phyloP scores from a whole-genome alignment of 108 stramenopile genomes.

The Skeletonema grethae region DNA sequence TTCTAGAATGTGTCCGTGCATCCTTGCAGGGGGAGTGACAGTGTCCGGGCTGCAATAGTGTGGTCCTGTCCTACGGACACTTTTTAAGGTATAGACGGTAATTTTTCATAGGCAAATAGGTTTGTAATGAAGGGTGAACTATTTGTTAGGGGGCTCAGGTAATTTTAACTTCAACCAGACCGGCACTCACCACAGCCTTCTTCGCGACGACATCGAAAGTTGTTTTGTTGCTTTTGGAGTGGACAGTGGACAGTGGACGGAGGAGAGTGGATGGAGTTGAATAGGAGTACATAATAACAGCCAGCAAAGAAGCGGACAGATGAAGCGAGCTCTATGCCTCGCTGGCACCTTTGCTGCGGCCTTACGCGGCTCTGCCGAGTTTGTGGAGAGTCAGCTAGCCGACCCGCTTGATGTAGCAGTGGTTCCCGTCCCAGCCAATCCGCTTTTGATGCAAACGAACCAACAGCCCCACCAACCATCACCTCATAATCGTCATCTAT shows the following conservation, averaged over 20 bases:
- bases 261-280: no score
- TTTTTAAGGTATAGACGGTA: no score
- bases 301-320: not conserved
- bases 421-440: not conserved
- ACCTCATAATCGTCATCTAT: not conserved
- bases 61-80: no score
- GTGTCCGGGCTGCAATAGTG: no score
- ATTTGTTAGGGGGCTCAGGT: not conserved
- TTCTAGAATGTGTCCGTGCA: no score
- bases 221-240: no score
- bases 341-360: constrained; percentile 2
- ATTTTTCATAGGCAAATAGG: not conserved
- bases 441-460: not conserved
- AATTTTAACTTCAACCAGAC: not conserved
- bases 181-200: not conserved
- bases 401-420: not conserved
- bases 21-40: no score
- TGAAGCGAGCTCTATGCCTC: not conserved
- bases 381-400: not conserved
- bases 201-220: no score
- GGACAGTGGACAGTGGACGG: no score
- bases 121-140: not conserved
- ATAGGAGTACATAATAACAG: not conserved
- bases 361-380: not conserved
- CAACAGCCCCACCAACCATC: not conserved